phyloP scores from a whole-genome alignment of 805 yeast genomes.

The Tetrapisispora phaffii region DNA sequence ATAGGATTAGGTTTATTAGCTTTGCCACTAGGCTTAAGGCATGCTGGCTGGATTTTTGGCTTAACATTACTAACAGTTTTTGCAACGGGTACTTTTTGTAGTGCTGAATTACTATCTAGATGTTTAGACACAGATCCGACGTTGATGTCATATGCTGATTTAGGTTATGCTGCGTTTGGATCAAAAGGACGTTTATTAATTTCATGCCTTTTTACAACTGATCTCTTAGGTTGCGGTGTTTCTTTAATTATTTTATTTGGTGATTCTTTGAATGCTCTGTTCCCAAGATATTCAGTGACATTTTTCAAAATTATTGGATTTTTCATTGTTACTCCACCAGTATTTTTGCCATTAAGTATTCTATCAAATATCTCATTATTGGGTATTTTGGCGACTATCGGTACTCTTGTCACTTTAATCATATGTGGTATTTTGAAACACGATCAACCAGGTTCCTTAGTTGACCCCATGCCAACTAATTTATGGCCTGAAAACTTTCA shows the following conservation, averaged over 20 bases:
- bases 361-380: slow-evolving; percentile 58
- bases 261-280: slow-evolving; percentile 67
- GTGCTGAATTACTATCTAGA: slow-evolving; percentile 63
- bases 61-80: slow-evolving; percentile 45
- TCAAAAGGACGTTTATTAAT: slow-evolving; percentile 62
- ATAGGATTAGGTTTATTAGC: slow-evolving; percentile 72
- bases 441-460: slow-evolving; percentile 64
- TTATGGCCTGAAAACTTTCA: slow-evolving; percentile 48
- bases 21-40: slow-evolving; percentile 56
- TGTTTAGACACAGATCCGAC: slow-evolving; percentile 76
- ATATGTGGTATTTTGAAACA: slow-evolving; percentile 54
- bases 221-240: slow-evolving; percentile 72
- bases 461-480: slow-evolving; percentile 53
- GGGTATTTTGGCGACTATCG: slow-evolving; percentile 63
- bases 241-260: slow-evolving; percentile 74
- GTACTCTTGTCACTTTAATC: slow-evolving; percentile 49
- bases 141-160: slow-evolving; percentile 77
- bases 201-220: slow-evolving; percentile 65
- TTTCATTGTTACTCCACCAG: slow-evolving; percentile 67
- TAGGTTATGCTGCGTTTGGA: slow-evolving; percentile 82
- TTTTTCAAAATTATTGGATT: slow-evolving; percentile 61
- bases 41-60: slow-evolving; percentile 68
- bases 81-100: slow-evolving; percentile 62
- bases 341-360: slow-evolving; percentile 66
- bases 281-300: slow-evolving; percentile 42